A percentile compares a stretch with the other conserved stretches of the same genome.
These are phyloP conservation scores for Geotrichum fermentans DNA, from an alignment of 1,139 yeast species.

Conservation along the genomic window DNA sequence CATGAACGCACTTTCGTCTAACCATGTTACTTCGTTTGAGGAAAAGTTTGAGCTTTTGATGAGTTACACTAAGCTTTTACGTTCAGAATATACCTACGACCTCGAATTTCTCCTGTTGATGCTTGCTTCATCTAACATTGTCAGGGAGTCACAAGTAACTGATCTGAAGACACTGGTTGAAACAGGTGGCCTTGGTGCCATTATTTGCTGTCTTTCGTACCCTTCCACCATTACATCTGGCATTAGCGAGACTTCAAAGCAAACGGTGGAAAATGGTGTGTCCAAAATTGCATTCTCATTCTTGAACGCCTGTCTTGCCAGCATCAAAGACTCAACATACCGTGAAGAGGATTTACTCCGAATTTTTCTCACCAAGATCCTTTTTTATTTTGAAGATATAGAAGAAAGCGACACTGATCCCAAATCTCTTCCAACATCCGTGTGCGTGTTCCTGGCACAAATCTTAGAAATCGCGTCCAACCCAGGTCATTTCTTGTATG, in stretches of 20 bases:
- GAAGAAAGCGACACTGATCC: slow-evolving; percentile 23
- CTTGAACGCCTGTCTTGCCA: slow-evolving; percentile 16
- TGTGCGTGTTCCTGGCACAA: slow-evolving; percentile 48
- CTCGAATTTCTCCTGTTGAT: slow-evolving; percentile 33
- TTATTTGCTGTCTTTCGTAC: slow-evolving; percentile 46
- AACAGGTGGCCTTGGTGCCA: slow-evolving; percentile 52
- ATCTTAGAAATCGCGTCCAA: slow-evolving; percentile 54
- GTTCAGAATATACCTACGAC: slow-evolving; percentile 28
- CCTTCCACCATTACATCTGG: slow-evolving; percentile 9
- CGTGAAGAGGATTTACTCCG: slow-evolving; percentile 58
- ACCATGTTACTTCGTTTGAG: slow-evolving; percentile 12
- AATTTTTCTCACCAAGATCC: slow-evolving; percentile 56
- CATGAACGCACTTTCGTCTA: slow-evolving; percentile 4
- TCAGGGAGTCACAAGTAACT: slow-evolving; percentile 33
- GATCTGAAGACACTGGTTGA: slow-evolving; percentile 58
- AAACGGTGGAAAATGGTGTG: slow-evolving; percentile 4
- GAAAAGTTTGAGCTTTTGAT: slow-evolving; percentile 14
- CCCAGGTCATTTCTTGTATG: slow-evolving; percentile 72
- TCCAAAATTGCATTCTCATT: slow-evolving; percentile 13
- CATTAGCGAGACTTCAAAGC: background rate
- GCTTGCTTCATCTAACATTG: slow-evolving; percentile 31
- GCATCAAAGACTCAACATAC: slow-evolving; percentile 36
- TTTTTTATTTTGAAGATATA: slow-evolving; percentile 43
- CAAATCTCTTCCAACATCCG: slow-evolving; percentile 38
- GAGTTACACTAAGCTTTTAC: slow-evolving; percentile 13